phyloP scores from a whole-genome alignment of 1,139 yeast species.

The Geotrichum europaeum region DNA sequence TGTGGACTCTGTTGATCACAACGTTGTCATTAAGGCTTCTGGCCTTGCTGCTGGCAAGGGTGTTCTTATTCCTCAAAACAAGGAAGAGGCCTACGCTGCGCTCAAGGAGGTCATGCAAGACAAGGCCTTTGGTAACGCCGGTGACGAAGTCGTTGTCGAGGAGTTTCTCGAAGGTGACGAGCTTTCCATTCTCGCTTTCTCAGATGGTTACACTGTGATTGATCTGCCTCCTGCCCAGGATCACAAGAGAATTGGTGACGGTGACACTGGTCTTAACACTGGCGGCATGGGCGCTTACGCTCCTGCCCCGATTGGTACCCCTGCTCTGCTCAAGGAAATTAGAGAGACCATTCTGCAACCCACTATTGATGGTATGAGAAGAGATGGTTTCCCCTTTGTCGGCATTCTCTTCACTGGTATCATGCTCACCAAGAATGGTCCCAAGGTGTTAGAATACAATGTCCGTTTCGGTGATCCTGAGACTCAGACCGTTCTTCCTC shows the following conservation, averaged over 20 bases:
- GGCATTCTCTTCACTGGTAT: slow-evolving; percentile 97
- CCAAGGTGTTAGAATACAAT: slow-evolving; percentile 93
- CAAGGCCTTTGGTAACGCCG: slow-evolving; percentile 86
- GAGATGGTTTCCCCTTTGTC: slow-evolving; percentile 90
- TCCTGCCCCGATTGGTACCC: slow-evolving; percentile 89
- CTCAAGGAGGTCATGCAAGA: slow-evolving; percentile 85
- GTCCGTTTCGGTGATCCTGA: slow-evolving; percentile 99
- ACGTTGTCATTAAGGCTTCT: slow-evolving; percentile 91
- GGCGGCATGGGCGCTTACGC: slow-evolving; percentile 99
- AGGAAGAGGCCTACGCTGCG: slow-evolving; percentile 79
- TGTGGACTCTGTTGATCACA: slow-evolving; percentile 58
- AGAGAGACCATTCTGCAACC: slow-evolving; percentile 74
- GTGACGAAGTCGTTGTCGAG: slow-evolving; percentile 94
- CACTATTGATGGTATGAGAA: slow-evolving; percentile 93
- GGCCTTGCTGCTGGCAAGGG: slow-evolving; percentile 99
- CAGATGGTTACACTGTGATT: slow-evolving; percentile 88
- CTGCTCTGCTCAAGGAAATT: slow-evolving; percentile 60
- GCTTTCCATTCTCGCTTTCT: slow-evolving; percentile 81
- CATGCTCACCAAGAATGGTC: slow-evolving; percentile 78
- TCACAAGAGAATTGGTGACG: slow-evolving; percentile 91
- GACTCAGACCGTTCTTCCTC: slow-evolving; percentile 91
- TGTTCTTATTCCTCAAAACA: slow-evolving; percentile 81
- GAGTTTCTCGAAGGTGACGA: slow-evolving; percentile 97
- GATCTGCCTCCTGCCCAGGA: slow-evolving; percentile 98
- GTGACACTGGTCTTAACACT: slow-evolving; percentile 90